Percentiles rank a stretch among this genome's conserved stretches.
These are phyloP conservation scores for Neofusicoccum cordaticola DNA, from an alignment of 2,329 filamentous ascomycete species.

Conservation along the genomic window DNA sequence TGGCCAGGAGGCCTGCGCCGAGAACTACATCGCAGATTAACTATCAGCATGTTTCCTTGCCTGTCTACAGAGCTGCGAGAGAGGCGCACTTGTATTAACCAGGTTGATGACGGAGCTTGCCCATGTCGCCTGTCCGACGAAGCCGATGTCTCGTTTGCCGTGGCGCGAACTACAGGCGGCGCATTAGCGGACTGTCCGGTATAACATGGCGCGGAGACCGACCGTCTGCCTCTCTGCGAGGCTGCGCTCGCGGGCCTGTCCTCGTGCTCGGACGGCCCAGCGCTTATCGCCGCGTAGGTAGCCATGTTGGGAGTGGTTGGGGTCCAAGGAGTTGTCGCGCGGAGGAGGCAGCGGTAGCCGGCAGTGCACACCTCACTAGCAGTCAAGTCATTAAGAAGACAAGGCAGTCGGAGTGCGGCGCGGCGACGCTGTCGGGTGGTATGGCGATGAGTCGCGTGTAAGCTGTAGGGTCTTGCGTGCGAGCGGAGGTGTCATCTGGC, in stretches of 20 bases:
- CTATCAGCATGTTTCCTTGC: conserved; percentile 9
- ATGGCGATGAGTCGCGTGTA: background rate
- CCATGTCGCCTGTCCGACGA: conserved; percentile 76
- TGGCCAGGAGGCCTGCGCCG: conserved; percentile 87
- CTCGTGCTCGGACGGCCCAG: conserved; percentile 38
- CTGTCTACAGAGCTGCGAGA: conserved; percentile 2
- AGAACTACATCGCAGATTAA: conserved; percentile 60
- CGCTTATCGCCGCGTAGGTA: conserved; percentile 45
- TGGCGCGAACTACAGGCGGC: conserved; percentile 48
- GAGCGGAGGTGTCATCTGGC: conserved; percentile 15
- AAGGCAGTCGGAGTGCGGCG: background rate
- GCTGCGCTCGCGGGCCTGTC: conserved; percentile 41
- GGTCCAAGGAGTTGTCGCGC: conserved; percentile 6
- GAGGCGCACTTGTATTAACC: conserved; percentile 79
- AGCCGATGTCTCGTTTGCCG: conserved; percentile 68
- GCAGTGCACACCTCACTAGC: conserved; percentile 9
- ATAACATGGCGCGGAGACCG: background rate
- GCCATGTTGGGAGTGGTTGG: conserved; percentile 36
- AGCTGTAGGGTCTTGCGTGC: conserved; percentile 5
- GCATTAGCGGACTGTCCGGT: conserved; percentile 23
- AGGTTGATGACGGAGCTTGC: conserved; percentile 91
- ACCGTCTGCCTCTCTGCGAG: conserved; percentile 39
- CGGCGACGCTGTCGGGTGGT: background rate
- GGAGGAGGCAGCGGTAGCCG: background rate
- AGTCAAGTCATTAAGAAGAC: conserved; percentile 8